Base-by-base conservation (phyloP, 106 monocot genomes). In the Narthecium ossifragum region DNA sequence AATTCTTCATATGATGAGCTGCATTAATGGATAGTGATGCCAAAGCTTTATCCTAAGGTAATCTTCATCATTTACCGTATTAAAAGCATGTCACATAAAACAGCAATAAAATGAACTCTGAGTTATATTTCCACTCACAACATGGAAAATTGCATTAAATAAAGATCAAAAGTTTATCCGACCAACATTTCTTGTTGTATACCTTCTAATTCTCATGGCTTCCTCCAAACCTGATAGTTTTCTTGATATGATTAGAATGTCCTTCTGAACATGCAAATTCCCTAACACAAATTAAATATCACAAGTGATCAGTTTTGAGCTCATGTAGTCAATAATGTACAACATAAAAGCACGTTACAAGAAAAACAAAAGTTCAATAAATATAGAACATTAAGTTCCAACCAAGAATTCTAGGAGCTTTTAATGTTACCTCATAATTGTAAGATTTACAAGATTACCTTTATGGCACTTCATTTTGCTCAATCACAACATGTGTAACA, bases 201-300 rank as follows among this genome's bases (percentile, higher is more conserved):
- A 87, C 92, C 81, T 80, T 57, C 65, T 71, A 34, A 92, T 78
- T 62, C 77, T 34, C 77, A 77, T 76, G 26, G 82, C 74, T 72
- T 92, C 92, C 31, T 83, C 92, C 69, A 87, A 60, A 17, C 78
- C 76, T 24, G 77, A 76, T 30, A 80, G 28, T 47, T 45, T 85
- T 72, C 66, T 83, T 27, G 83, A 66, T 56, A 66, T 26, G 25
- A 88, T 52, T 31, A 68, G 45, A 26, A 48, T 61, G 46, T 32
- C n/a, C 46, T 63, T 76, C 31, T 34, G 50, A 11, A 39, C 18
- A 53, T 37, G 45, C 43, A 34, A 46, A 55, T 70, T 73, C 24
- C 73, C 85, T 85, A 25, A 26, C 53, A 34, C 23, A 69, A 64
- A 62, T 0, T 10, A 51, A 57, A 28, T 40, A 18, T n/a, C n/a